Conservation (phyloP, 2,329 filamentous ascomycete genomes). For the Sordariomycetes sp. region DNA sequence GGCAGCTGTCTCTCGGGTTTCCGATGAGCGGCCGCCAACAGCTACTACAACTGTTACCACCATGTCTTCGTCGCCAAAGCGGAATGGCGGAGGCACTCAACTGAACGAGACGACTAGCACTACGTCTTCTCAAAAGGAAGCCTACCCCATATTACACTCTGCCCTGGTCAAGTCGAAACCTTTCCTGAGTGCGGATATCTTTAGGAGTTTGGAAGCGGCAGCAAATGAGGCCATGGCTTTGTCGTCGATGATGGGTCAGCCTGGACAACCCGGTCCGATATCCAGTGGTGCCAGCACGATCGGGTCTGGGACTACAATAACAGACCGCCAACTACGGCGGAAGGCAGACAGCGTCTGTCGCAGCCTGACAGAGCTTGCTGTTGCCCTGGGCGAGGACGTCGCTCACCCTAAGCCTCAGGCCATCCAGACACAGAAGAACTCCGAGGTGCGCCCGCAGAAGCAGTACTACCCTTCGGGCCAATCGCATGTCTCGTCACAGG, state of each 20-base stretch:
- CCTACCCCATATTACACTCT: constrained; percentile 70
- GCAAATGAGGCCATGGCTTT: constrained; percentile 74
- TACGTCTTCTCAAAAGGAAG: constrained; percentile 31
- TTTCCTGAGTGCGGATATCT: constrained; percentile 62
- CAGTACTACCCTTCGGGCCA: not conserved
- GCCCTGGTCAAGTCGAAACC: constrained; percentile 72
- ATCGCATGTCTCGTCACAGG: not conserved
- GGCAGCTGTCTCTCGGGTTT: constrained; percentile 64
- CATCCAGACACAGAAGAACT: constrained; percentile 1
- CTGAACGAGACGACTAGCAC: constrained; percentile 27
- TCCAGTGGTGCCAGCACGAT: constrained; percentile 58
- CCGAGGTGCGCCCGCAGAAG: not conserved
- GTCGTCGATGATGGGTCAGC: constrained; percentile 66
- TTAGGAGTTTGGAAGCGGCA: constrained; percentile 68
- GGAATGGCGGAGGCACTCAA: constrained; percentile 23
- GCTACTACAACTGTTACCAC: constrained; percentile 89
- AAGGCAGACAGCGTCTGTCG: constrained; percentile 92
- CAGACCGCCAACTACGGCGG: constrained; percentile 77
- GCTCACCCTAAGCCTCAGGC: constrained; percentile 21
- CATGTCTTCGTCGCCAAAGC: constrained; percentile 81
- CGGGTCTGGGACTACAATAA: constrained; percentile 42
- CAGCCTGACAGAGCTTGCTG: constrained; percentile 83
- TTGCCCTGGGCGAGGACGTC: constrained; percentile 64
- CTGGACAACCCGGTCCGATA: constrained; percentile 59
- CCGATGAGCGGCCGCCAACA: constrained; percentile 77